phyloP scores from a whole-genome alignment of 768 basidiomycete species.

The Termitomyces heimii region DNA sequence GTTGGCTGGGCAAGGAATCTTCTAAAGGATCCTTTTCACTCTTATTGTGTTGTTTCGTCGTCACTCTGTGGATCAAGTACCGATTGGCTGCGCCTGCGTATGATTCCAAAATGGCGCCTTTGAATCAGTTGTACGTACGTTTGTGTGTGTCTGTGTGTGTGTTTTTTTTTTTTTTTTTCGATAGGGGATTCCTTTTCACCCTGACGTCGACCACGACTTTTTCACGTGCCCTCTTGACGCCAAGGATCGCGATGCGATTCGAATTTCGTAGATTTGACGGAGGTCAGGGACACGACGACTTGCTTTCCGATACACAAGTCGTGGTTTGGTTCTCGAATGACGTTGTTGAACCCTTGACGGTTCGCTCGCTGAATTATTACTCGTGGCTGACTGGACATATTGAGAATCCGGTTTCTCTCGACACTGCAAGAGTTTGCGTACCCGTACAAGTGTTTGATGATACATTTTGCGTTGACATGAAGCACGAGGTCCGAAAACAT shows the following conservation, averaged over 20 bases:
- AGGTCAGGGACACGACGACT: too few species aligned
- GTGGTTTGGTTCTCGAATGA: not conserved
- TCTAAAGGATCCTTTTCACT: too few species aligned
- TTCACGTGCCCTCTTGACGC: not conserved
- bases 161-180: too few species aligned
- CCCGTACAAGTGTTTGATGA: too few species aligned
- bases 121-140: not conserved
- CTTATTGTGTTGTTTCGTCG: too few species aligned
- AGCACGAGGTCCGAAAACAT: not conserved
- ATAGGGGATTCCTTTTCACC: not conserved
- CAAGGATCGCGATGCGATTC: too few species aligned
- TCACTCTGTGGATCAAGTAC: too few species aligned
- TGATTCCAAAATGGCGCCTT: too few species aligned
- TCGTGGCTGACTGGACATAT: not conserved
- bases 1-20: not conserved
- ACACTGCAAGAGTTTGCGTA: not conserved
- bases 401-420: not conserved
- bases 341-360: not conserved
- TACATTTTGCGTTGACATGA: too few species aligned
- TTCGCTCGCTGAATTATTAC: too few species aligned
- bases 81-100: too few species aligned
- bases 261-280: not conserved
- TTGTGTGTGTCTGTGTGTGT: too few species aligned
- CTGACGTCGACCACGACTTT: not conserved
- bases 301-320: not conserved